Evolutionary conservation across 2,329 filamentous ascomycete genomes (phyloP), one percentile per base, ranked within the genome.

Genomic region (Cladosporium halotolerans): DNA sequence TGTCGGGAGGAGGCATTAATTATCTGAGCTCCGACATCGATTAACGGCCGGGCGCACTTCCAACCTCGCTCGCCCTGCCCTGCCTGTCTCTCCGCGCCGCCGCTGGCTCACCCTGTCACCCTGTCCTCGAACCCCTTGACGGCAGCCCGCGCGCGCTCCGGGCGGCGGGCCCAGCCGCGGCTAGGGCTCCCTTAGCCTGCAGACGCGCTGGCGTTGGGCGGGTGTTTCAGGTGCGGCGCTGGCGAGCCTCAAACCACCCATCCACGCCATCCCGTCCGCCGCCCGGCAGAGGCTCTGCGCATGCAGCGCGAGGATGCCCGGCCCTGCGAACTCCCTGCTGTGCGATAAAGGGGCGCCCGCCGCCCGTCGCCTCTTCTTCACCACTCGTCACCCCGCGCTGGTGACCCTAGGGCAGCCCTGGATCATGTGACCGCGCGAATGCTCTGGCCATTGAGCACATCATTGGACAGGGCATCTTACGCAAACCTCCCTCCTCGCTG

Each of bases 11-110:
- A 42, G 38, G 46, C 36, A 39, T 39, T 49, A 39, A 49, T 41
- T 49, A 42, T 49, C 46, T 41, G 40, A 38, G 47, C 47, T 40
- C 43, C 40, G 38, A 49, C 46, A 43, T 43, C 36, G 39, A 51
- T 19, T 32, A 42, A 42, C 40, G 40, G 40, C 40, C 16, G 47
- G 47, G 11, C 31, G 36, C 32, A 36, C 39, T 11, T 19, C 42
- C 42, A 44, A 23, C 9, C 40, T n/a, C 9, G 39, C 47, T 40
- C 13, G 28, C 31, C 47, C 19, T 28, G 14, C 42, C 41, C 19
- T 23, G 11, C 39, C 39, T 41, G 39, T 11, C 39, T 18, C 39
- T 41, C 34, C 34, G 34, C 10, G 34, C 34, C 34, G 10, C 10
- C 34, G 36, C 36, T 39, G n/a, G 36, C 23, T 28, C 23, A 28